These are phyloP conservation scores for Saccharum hybrid DNA, from an alignment of 202 grass and related monocot genomes.

Conservation along the genomic window DNA sequence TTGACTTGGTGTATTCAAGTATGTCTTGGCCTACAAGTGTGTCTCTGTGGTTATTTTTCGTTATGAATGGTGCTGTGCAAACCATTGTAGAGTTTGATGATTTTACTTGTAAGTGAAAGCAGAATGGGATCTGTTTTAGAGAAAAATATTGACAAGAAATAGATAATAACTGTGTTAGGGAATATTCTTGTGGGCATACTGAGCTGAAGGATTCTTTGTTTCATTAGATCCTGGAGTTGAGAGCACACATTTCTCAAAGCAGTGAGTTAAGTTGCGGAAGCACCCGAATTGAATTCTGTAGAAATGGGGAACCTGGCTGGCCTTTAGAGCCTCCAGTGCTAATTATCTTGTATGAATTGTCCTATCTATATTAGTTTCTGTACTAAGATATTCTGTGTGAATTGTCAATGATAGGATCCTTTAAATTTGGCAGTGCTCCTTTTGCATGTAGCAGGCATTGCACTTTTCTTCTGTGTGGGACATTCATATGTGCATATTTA, in stretches of 20 bases:
- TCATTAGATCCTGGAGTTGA: neutral
- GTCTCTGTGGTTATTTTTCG: neutral
- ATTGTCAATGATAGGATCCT: slow-evolving; percentile 18
- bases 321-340: neutral
- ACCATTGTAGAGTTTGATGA: neutral
- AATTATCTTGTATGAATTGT: slow-evolving; percentile 13
- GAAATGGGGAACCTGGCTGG: slow-evolving; percentile 18
- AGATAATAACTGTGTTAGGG: neutral
- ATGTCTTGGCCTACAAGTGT: neutral
- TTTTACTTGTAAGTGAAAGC: neutral
- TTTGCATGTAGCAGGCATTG: slow-evolving; percentile 5
- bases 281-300: neutral
- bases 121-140: neutral
- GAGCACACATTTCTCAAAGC: neutral
- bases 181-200: neutral
- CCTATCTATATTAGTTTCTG: neutral
- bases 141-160: neutral
- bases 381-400: neutral
- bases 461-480: neutral
- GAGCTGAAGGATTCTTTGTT: neutral
- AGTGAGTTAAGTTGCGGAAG: slow-evolving; percentile 4
- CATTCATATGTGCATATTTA: slow-evolving; percentile 8
- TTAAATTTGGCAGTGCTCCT: slow-evolving; percentile 9
- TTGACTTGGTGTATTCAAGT: neutral
- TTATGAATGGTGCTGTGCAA: neutral